Conservation (phyloP, 2,329 filamentous ascomycete species). For the Teratosphaeriaceae sp. region DNA sequence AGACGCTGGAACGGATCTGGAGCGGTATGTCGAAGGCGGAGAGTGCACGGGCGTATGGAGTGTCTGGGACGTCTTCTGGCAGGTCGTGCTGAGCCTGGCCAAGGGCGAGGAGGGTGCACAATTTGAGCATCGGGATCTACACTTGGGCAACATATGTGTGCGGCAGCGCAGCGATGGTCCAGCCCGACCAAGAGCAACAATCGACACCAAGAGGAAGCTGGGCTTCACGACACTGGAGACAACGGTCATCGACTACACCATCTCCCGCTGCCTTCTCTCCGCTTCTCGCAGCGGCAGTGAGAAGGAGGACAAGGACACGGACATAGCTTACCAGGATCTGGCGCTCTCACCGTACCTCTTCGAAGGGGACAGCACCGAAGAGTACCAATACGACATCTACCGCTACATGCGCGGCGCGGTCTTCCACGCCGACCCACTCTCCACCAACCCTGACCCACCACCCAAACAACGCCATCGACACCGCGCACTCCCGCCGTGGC, state of each 20-base stretch:
- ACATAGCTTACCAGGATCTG: slow-evolving; percentile 42
- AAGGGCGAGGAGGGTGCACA: slow-evolving; percentile 53
- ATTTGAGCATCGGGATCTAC: slow-evolving; percentile 62
- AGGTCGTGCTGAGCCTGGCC: slow-evolving; percentile 54
- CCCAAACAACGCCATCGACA: not conserved
- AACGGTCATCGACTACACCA: slow-evolving; percentile 62
- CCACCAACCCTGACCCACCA: slow-evolving; percentile 1
- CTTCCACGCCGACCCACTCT: slow-evolving; percentile 35
- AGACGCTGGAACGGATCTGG: slow-evolving; percentile 55
- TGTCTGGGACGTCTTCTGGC: slow-evolving; percentile 61
- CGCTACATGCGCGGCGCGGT: slow-evolving; percentile 43
- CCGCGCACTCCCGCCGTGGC: slow-evolving; percentile 36
- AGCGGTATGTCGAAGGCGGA: slow-evolving; percentile 26
- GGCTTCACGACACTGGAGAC: slow-evolving; percentile 52
- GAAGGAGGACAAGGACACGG: slow-evolving; percentile 10
- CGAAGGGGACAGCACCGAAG: slow-evolving; percentile 38
- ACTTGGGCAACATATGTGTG: slow-evolving; percentile 61
- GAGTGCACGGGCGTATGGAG: slow-evolving; percentile 35
- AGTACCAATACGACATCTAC: slow-evolving; percentile 53
- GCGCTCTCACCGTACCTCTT: slow-evolving; percentile 39
- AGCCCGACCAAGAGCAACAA: slow-evolving; percentile 14
- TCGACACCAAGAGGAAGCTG: slow-evolving; percentile 34
- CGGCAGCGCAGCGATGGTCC: slow-evolving; percentile 10
- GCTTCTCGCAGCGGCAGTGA: too few relatives aligned
- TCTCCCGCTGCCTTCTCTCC: slow-evolving; percentile 52